Evolutionary conservation across 768 basidiomycete genomes (phyloP).

Genomic region (Epithele typhae): DNA sequence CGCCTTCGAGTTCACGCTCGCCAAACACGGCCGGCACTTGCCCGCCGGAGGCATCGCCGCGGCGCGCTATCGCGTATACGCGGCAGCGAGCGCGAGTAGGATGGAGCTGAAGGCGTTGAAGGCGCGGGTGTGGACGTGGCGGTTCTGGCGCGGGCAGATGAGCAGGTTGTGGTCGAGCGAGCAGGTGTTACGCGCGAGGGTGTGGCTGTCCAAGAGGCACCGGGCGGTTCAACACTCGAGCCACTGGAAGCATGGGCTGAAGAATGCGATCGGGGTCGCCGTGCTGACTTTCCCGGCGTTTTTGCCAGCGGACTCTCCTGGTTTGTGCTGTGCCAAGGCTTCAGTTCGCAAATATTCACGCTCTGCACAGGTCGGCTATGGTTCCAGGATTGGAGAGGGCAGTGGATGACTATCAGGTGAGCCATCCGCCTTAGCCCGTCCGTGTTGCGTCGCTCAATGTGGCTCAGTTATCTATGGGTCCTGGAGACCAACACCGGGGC

Average conservation of each 20-base stretch:
- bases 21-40: slow-evolving; percentile 5
- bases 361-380: slow-evolving; percentile 29
- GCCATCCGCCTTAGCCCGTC: neutral
- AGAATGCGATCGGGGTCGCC: slow-evolving; percentile 41
- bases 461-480: slow-evolving; percentile 41
- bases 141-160: slow-evolving; percentile 14
- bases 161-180: slow-evolving; percentile 16
- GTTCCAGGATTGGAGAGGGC: slow-evolving; percentile 36
- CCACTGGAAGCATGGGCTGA: slow-evolving; percentile 42
- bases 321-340: too few relatives aligned
- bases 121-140: slow-evolving; percentile 7
- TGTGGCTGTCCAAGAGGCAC: slow-evolving; percentile 30
- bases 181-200: slow-evolving; percentile 24
- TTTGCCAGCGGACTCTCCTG: slow-evolving; percentile 30
- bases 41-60: slow-evolving; percentile 6
- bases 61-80: slow-evolving; percentile 3
- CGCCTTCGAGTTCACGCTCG: slow-evolving; percentile 8
- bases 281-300: slow-evolving; percentile 41
- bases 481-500: slow-evolving; percentile 50
- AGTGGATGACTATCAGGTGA: slow-evolving; percentile 45
- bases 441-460: too few relatives aligned
- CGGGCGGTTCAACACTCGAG: slow-evolving; percentile 33
- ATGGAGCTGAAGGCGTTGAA: neutral
- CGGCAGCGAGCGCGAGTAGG: slow-evolving; percentile 6
- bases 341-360: too few relatives aligned